These are phyloP conservation scores for Dioscorea alata DNA, from an alignment of 106 monocot species.

Conservation along the genomic window DNA sequence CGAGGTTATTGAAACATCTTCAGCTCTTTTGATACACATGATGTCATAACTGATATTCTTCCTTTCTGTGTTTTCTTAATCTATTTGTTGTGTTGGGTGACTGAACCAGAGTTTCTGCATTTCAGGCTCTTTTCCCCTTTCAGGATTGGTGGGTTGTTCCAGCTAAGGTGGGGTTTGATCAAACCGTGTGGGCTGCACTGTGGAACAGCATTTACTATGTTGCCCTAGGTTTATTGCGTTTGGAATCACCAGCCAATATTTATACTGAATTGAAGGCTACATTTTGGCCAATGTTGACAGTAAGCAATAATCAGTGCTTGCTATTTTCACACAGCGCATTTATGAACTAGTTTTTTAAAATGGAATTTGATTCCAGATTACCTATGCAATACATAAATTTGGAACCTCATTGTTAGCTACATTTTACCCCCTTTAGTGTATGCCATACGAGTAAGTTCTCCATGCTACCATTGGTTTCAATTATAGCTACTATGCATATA, in stretches of 20 bases:
- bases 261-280: slow-evolving; percentile 65
- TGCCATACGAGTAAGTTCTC: too few relatives aligned
- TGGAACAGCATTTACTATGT: slow-evolving; percentile 93
- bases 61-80: too few relatives aligned
- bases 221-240: slow-evolving; percentile 69
- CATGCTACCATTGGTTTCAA: too few relatives aligned
- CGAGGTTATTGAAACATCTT: slow-evolving; percentile 44
- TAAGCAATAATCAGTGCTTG: slow-evolving; percentile 28
- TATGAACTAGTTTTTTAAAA: background rate
- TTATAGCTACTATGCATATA: too few relatives aligned
- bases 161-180: slow-evolving; percentile 81
- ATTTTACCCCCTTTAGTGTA: too few relatives aligned
- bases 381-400: too few relatives aligned
- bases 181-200: slow-evolving; percentile 82
- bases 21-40: background rate
- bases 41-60: too few relatives aligned
- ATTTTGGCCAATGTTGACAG: slow-evolving; percentile 91
- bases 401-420: too few relatives aligned
- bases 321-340: background rate
- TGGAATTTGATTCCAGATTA: too few relatives aligned
- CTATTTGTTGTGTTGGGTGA: background rate
- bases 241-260: slow-evolving; percentile 66
- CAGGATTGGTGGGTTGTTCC: slow-evolving; percentile 95
- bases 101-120: background rate
- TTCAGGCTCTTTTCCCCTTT: slow-evolving; percentile 82